Evolutionary conservation across 2,329 filamentous ascomycete species (phyloP).

Genomic region (Claviceps sp.): DNA sequence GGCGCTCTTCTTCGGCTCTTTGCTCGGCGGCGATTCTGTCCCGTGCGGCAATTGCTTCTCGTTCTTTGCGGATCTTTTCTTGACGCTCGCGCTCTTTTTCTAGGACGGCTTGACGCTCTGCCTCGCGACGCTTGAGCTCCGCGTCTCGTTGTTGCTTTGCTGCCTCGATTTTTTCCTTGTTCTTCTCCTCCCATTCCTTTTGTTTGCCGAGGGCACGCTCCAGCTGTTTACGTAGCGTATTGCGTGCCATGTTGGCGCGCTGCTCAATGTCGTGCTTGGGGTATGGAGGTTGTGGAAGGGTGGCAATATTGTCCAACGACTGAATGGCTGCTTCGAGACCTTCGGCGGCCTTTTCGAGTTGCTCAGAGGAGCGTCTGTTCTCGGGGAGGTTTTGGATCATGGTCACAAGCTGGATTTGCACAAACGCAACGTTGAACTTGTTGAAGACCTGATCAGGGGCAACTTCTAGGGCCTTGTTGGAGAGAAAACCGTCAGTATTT

Average conservation of each 20-base stretch:
- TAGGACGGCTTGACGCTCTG: constrained; percentile 53
- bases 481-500: background rate
- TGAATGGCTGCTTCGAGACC: constrained; percentile 82
- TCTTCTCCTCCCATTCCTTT: constrained; percentile 83
- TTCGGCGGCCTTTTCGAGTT: constrained; percentile 66
- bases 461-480: constrained; percentile 52
- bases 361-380: constrained; percentile 60
- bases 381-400: constrained; percentile 64
- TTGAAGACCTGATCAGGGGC: constrained; percentile 78
- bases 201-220: constrained; percentile 75
- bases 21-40: constrained; percentile 60
- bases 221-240: constrained; percentile 86
- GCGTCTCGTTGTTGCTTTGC: constrained; percentile 70
- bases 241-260: constrained; percentile 91
- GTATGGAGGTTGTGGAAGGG: constrained; percentile 62
- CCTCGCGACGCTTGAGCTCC: constrained; percentile 66
- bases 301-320: constrained; percentile 48
- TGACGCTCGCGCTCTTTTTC: constrained; percentile 61
- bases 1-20: constrained; percentile 27
- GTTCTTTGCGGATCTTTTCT: constrained; percentile 74
- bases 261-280: constrained; percentile 83
- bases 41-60: constrained; percentile 63
- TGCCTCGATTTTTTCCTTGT: constrained; percentile 73
- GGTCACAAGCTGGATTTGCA: constrained; percentile 86
- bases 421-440: constrained; percentile 95